Percentiles rank a stretch among this genome's conserved stretches.
phyloP scores from a whole-genome alignment of 2,329 filamentous ascomycete genomes.

The Exophiala alcalophila region DNA sequence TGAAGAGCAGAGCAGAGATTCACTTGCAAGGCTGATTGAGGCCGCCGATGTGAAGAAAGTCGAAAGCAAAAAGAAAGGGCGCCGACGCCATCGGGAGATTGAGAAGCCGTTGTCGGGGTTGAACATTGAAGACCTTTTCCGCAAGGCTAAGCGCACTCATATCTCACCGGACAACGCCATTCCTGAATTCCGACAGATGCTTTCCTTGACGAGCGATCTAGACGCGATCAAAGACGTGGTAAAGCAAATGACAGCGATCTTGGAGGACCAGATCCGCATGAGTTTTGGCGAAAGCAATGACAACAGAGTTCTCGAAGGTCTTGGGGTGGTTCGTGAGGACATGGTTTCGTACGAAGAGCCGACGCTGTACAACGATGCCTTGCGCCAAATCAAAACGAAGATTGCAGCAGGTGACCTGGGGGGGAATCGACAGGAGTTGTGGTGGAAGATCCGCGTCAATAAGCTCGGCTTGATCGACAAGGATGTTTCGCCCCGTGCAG shows the following conservation, averaged over 20 bases:
- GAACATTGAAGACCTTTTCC: slow-evolving; percentile 78
- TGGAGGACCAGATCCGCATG: slow-evolving; percentile 64
- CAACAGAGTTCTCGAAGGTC: slow-evolving; percentile 67
- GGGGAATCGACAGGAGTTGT: slow-evolving; percentile 77
- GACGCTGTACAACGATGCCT: slow-evolving; percentile 69
- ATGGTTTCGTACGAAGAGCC: slow-evolving; percentile 73
- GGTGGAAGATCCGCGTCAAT: slow-evolving; percentile 67
- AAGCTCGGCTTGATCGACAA: slow-evolving; percentile 65
- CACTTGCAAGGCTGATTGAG: slow-evolving; percentile 63
- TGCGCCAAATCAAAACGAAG: slow-evolving; percentile 68
- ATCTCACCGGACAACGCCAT: slow-evolving; percentile 73
- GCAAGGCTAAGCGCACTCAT: slow-evolving; percentile 50
- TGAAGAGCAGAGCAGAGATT: slow-evolving; percentile 54
- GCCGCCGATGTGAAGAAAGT: slow-evolving; percentile 84
- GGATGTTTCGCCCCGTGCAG: slow-evolving; percentile 9
- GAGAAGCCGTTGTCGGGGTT: slow-evolving; percentile 86
- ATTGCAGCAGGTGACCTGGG: slow-evolving; percentile 67
- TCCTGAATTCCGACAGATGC: slow-evolving; percentile 82
- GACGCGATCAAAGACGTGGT: slow-evolving; percentile 64
- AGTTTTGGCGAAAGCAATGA: slow-evolving; percentile 77
- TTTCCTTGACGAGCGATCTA: slow-evolving; percentile 60
- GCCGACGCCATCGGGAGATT: slow-evolving; percentile 62
- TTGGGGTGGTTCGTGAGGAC: slow-evolving; percentile 75
- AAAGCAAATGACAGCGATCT: slow-evolving; percentile 70
- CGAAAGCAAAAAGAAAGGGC: slow-evolving; percentile 73